phyloP scores from a whole-genome alignment of 345 rosid species.

The Populus pruinosa region DNA sequence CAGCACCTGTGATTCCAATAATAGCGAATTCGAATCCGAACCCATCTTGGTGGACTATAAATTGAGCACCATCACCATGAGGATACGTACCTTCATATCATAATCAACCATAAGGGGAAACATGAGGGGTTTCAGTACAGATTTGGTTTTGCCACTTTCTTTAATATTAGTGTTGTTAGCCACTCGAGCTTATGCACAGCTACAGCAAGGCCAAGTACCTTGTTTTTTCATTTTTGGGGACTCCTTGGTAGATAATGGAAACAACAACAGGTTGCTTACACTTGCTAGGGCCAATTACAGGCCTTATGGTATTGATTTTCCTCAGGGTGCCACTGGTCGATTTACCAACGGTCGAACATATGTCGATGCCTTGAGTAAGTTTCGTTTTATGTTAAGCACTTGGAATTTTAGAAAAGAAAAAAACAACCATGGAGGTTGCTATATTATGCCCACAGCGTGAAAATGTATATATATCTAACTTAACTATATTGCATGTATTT shows the following conservation, averaged over 20 bases:
- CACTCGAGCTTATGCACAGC: constrained; percentile 25
- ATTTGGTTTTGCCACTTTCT: constrained; percentile 13
- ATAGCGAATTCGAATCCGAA: constrained; percentile 9
- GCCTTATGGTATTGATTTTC: constrained; percentile 32
- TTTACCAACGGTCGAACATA: constrained; percentile 33
- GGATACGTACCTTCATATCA: background rate
- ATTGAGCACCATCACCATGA: background rate
- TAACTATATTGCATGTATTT: background rate
- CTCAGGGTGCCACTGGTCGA: constrained; percentile 18
- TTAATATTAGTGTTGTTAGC: constrained; percentile 23
- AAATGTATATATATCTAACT: background rate
- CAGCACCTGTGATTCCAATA: constrained; percentile 21
- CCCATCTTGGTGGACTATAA: constrained; percentile 15
- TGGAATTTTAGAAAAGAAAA: too few species aligned
- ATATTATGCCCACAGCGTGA: background rate
- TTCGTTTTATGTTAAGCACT: background rate
- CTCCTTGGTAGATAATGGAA: constrained; percentile 28
- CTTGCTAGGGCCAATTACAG: constrained; percentile 31
- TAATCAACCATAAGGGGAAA: background rate
- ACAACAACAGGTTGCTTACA: constrained; percentile 24
- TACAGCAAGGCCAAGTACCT: constrained; percentile 7
- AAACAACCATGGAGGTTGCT: too few species aligned
- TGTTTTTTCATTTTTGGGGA: constrained; percentile 32
- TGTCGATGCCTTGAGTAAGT: constrained; percentile 27
- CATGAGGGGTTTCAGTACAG: background rate